Base-by-base conservation (phyloP, 1,284 basidiomycete genomes). In the Ceratobasidium sp. region DNA sequence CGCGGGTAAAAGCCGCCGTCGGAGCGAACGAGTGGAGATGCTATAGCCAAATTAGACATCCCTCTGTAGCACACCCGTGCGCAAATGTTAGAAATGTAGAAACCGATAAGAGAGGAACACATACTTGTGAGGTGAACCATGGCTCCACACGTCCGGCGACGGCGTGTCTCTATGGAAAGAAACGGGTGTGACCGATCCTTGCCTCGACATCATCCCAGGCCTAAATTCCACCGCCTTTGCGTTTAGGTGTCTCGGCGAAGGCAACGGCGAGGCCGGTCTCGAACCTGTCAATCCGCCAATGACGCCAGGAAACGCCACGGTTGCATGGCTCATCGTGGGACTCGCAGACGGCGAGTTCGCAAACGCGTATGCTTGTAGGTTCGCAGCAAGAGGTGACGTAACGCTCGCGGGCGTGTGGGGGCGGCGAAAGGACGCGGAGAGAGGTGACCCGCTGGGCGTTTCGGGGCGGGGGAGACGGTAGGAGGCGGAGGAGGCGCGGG, bases 31-130 rank as follows among this genome's bases (percentile, higher is more conserved):
- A 96, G 84, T 2, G 95, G 94, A 0, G 93, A 91, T 9, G 94
- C 94, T 74, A 96, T 95, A 43, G 94, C 93, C 9, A 96, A 86
- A 79, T 94, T 96, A 1, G 93, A 95, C 0, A 89, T 87, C 0
- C 89, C 87, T 63, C 93, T 81, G 30, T 58, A 18, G 23, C 18
- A 38, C 21, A 58, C 13, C 81, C 77, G 16, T 77, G 75, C 78
- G 82, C 80, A 41, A 76, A 76, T 7, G 78, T 85, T 1, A 88
- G 88, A 76, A 86, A 90, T 11, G 76, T 73, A 35, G 73, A 71
- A 11, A 67, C 6, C 32, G 28, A 16, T 13, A n/a, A n/a, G 21
- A 67, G 43, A 8, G 4, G n/a, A 28, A 43, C n/a, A 54, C 63
- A 57, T 59, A 66, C 50, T 77, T 77, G 79, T 91, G 90, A 1